Evolutionary conservation across 768 basidiomycete genomes (phyloP), one percentile per base, ranked within the genome.

Genomic region (Pisolithus orientalis): DNA sequence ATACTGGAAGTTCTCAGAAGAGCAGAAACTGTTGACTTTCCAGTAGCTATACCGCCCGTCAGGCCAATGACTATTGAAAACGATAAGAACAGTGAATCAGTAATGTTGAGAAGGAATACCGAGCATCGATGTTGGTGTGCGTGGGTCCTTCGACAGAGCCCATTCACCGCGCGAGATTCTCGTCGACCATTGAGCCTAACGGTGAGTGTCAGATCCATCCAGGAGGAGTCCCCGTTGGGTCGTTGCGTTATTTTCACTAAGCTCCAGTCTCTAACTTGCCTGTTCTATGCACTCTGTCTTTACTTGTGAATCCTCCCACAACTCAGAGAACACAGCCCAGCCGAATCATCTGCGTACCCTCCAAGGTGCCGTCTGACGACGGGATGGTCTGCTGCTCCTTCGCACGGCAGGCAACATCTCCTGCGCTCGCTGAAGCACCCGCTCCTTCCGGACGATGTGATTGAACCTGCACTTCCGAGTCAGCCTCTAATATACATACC

Each of bases 11-110:
- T 71, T 47, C 78, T 77, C 34, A 98, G 75, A 39, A 94, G 74
- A 6, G 71, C 69, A 0, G 94, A 90, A 9, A 94, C 96, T 11
- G 93, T 89, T 0, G 94, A 96, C 72, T 99, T 99, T 49, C 95
- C 94, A 6, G 93, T 94, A 21, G 94, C 91, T 53, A 99, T 97
- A 2, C 94, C 92, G 7, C 96, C 96, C 28, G 95, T 97, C 21
- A 99, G 80, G 39, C 95, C 95, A 55, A 96, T 80, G 53, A 98
- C 94, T 95, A 32, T 34, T 13, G 13, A 11, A 34, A 34, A 34
- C 11, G 34, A 34, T 34, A 11, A 34, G 34, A 34, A 34, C 11
- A 34, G 34, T 13, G 5, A 13, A 13, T 14, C 34, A 11, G 34
- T 13, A 34, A 34, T 13, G 5, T 34, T 13, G 14, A 34, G 34